A percentile compares a stretch with the other conserved stretches of the same genome.
phyloP scores from a whole-genome alignment of 2,329 filamentous ascomycete genomes.

The Atkinsonella hypoxylon region DNA sequence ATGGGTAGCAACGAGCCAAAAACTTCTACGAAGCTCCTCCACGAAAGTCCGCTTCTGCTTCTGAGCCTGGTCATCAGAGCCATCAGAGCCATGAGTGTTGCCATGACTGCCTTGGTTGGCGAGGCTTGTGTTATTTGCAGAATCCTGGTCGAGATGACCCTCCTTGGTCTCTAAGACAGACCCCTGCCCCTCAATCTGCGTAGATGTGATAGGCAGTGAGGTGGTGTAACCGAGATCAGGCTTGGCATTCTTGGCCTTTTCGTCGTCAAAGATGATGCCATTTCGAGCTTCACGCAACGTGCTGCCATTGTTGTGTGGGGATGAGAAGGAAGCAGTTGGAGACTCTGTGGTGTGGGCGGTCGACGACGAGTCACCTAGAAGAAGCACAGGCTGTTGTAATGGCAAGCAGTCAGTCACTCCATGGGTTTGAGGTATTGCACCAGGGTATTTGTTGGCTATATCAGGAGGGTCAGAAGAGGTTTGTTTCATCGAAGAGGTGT shows the following conservation, averaged over 20 bases:
- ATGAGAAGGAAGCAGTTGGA: background rate
- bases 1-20: constrained; percentile 49
- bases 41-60: constrained; percentile 30
- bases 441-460: constrained; percentile 45
- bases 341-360: background rate
- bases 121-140: constrained; percentile 16
- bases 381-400: constrained; percentile 17
- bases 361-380: constrained; percentile 6
- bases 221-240: constrained; percentile 15
- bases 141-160: constrained; percentile 4
- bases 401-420: constrained; percentile 29
- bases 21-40: constrained; percentile 36
- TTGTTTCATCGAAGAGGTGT: constrained; percentile 50
- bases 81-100: background rate
- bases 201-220: constrained; percentile 29
- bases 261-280: constrained; percentile 6
- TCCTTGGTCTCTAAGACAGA: constrained; percentile 35
- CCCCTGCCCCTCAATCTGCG: constrained; percentile 43
- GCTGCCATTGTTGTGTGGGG: constrained; percentile 12
- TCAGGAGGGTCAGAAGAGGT: constrained; percentile 39
- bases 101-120: constrained; percentile 16
- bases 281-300: constrained; percentile 8
- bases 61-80: constrained; percentile 6
- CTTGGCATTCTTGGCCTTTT: constrained; percentile 10
- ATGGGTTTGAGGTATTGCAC: constrained; percentile 42